These are phyloP conservation scores for Encephalitozoon cuniculi DNA, from an alignment of 371 early-diverging fungal species.

Conservation along the genomic window DNA sequence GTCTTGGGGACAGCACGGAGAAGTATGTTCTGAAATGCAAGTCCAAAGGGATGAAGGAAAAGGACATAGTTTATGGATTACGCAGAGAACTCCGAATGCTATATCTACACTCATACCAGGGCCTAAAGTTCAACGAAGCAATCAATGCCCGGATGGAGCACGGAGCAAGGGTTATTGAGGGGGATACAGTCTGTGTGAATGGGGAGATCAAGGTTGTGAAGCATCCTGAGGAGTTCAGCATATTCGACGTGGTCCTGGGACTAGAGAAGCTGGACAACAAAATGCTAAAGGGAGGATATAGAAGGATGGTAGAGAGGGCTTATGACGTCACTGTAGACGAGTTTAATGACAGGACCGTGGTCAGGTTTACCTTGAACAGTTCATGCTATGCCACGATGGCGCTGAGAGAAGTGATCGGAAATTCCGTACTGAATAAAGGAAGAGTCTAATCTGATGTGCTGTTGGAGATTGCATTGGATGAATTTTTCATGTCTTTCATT, in stretches of 20 bases:
- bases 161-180: constrained; percentile 69
- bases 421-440: constrained; percentile 8
- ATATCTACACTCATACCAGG: constrained; percentile 92
- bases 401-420: constrained; percentile 74
- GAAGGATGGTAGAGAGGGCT: constrained; percentile 31
- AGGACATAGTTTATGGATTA: constrained; percentile 37
- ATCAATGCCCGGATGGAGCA: constrained; percentile 70
- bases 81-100: constrained; percentile 72
- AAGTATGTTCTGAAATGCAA: constrained; percentile 40
- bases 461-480: not conserved
- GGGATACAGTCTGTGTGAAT: constrained; percentile 68
- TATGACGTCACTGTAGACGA: not conserved
- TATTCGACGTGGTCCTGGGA: constrained; percentile 30
- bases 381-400: constrained; percentile 92
- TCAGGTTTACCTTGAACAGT: constrained; percentile 69
- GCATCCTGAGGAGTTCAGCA: constrained; percentile 65
- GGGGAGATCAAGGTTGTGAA: constrained; percentile 48
- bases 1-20: constrained; percentile 25
- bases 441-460: not conserved
- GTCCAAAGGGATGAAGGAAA: constrained; percentile 26
- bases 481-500: not conserved
- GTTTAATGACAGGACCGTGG: constrained; percentile 60
- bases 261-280: constrained; percentile 26
- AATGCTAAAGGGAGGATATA: constrained; percentile 32
- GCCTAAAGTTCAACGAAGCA: constrained; percentile 80